phyloP scores from a whole-genome alignment of 495 filamentous ascomycete species.

The Pyrenula aspistea region DNA sequence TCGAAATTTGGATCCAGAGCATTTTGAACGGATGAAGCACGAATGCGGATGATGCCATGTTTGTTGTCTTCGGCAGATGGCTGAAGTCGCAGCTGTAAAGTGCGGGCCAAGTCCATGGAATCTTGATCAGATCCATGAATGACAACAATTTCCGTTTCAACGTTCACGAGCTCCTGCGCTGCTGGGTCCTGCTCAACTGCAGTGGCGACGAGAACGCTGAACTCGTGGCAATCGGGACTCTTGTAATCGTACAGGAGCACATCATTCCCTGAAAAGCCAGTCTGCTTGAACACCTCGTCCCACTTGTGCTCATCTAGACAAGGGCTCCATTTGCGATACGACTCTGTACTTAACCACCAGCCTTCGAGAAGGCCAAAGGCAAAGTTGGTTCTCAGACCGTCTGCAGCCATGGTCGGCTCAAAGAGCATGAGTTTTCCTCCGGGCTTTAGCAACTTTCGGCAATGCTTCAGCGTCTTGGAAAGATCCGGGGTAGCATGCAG shows the following conservation, averaged over 20 bases:
- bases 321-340: conserved; percentile 15
- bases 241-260: background rate
- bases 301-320: background rate
- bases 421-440: conserved; percentile 38
- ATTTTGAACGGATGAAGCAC: no score
- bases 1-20: background rate
- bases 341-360: conserved; percentile 39
- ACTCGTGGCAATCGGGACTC: background rate
- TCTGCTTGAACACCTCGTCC: background rate
- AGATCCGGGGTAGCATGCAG: conserved; percentile 36
- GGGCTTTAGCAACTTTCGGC: conserved; percentile 33
- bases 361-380: conserved; percentile 30
- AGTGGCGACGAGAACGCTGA: background rate
- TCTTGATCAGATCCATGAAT: background rate
- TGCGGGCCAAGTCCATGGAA: background rate
- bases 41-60: background rate
- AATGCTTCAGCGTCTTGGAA: conserved; percentile 22
- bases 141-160: background rate
- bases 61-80: background rate
- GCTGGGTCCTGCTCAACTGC: background rate
- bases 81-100: background rate
- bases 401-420: conserved; percentile 27
- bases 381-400: conserved; percentile 14
- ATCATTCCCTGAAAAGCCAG: conserved; percentile 15
- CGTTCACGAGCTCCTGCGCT: no score